Conservation (phyloP, 805 yeast genomes). For the Pichia nakasei region DNA sequence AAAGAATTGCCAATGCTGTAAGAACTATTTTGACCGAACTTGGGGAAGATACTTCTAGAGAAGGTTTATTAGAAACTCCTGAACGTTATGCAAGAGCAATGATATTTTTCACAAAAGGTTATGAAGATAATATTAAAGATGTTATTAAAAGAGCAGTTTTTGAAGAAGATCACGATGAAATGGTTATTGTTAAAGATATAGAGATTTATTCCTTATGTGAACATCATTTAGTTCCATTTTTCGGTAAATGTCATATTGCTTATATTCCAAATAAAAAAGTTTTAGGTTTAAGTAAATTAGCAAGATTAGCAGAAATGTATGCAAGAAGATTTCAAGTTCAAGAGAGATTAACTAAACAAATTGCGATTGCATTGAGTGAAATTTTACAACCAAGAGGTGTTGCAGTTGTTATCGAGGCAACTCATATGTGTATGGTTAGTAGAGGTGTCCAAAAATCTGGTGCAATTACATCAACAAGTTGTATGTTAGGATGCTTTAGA, state of each 20-base stretch:
- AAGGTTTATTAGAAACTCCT: slow-evolving; percentile 90
- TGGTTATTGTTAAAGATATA: slow-evolving; percentile 95
- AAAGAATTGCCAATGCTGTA: slow-evolving; percentile 80
- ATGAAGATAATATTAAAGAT: slow-evolving; percentile 86
- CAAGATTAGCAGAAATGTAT: slow-evolving; percentile 95
- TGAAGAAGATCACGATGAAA: slow-evolving; percentile 97
- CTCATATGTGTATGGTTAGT: slow-evolving; percentile 99
- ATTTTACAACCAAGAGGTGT: slow-evolving; percentile 92
- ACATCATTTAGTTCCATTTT: slow-evolving; percentile 96
- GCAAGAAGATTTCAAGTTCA: slow-evolving; percentile 95
- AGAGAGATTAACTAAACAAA: slow-evolving; percentile 92
- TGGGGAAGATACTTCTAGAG: slow-evolving; percentile 86
- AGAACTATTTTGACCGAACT: slow-evolving; percentile 66
- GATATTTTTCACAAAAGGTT: slow-evolving; percentile 93
- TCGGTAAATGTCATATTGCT: slow-evolving; percentile 96
- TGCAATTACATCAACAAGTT: slow-evolving; percentile 85
- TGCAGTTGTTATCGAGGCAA: slow-evolving; percentile 95
- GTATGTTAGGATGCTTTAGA: slow-evolving; percentile 95
- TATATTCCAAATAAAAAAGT: slow-evolving; percentile 93
- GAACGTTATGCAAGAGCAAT: slow-evolving; percentile 94
- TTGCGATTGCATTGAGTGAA: slow-evolving; percentile 91
- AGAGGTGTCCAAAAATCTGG: slow-evolving; percentile 97
- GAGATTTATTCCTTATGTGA: slow-evolving; percentile 90
- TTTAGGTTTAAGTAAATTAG: slow-evolving; percentile 85
- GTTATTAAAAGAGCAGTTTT: slow-evolving; percentile 93